These are phyloP conservation scores for Aspergillus tubingensis DNA, from an alignment of 2,329 filamentous ascomycete genomes.

Conservation along the genomic window DNA sequence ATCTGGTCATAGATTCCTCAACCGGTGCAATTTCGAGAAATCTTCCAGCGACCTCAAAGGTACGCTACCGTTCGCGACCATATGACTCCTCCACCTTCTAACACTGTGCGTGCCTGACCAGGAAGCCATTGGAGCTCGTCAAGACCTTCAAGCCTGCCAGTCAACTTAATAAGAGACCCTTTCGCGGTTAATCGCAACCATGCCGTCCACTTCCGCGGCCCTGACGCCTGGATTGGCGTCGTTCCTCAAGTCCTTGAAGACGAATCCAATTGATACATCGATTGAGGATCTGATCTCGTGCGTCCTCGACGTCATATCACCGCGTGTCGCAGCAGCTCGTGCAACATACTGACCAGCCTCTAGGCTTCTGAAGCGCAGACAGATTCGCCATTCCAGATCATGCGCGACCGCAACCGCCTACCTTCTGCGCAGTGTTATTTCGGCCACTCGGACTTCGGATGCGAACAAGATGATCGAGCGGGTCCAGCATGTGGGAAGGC, in stretches of 20 bases:
- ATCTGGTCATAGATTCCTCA: neutral
- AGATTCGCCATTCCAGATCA: slow-evolving; percentile 82
- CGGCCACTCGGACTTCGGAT: slow-evolving; percentile 75
- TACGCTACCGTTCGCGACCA: neutral
- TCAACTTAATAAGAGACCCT: neutral
- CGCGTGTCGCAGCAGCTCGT: slow-evolving; percentile 6
- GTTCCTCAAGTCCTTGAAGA: slow-evolving; percentile 77
- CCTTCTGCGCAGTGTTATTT: slow-evolving; percentile 83
- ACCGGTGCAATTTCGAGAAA: neutral
- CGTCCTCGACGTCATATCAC: slow-evolving; percentile 34
- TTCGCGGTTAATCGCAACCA: slow-evolving; percentile 33
- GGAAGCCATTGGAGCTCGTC: slow-evolving; percentile 9
- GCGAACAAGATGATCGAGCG: slow-evolving; percentile 76
- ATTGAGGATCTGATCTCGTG: slow-evolving; percentile 84
- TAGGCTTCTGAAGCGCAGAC: slow-evolving; percentile 84
- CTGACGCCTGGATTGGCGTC: slow-evolving; percentile 73
- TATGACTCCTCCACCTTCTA: slow-evolving; percentile 7
- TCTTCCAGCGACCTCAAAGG: neutral
- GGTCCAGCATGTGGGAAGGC: slow-evolving; percentile 75
- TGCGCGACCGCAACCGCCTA: slow-evolving; percentile 91
- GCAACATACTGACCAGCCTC: slow-evolving; percentile 19
- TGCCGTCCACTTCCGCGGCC: slow-evolving; percentile 60
- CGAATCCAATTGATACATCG: slow-evolving; percentile 73
- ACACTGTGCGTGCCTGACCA: neutral
- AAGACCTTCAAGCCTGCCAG: neutral